Evolutionary conservation across 306 rosid species (phyloP), one percentile per base, ranked within the genome.

Genomic region (Hippophae rhamnoides): DNA sequence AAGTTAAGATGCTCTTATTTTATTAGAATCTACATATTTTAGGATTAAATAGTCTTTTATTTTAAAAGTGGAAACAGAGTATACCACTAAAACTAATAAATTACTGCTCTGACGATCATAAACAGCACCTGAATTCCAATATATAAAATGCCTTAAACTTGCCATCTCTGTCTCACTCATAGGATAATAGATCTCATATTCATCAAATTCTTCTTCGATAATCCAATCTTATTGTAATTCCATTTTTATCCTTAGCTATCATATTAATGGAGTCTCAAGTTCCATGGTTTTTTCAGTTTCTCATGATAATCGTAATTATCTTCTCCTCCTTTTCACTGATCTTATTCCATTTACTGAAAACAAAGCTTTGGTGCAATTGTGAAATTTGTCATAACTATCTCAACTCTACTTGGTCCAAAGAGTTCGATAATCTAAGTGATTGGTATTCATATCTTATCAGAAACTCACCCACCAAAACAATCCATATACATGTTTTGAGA

Each of bases 381-480:
- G 78, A 88, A 42, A 80, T 76, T 5, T 88, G 96, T 50, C 73
- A 64, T 6, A 43, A 78, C 43, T 88, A 82, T 61, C 66, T 88
- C 27, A 64, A 77, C 10, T 78, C 89, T 3, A 69, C 78, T 46
- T 88, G 96, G 96, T 68, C 86, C 8, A 64, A 70, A 14, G 47
- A 75, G 14, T 88, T 84, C 61, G 55, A 42, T 2, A 88, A 88
- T 10, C 89, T 84, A 8, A 84, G 94, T 31, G 96, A 88, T 56
- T 88, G 96, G 96, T 84, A 76, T 12, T 42, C 96, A 5, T 72
- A 84, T 56, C 89, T 84, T 18, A 79, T 88, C n/a, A 58, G 6
- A 56, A 69, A 50, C 5, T 88, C 96, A 1, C 87, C 87, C 0
- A 64, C 69, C 5, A 78, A 81, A 46, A 88, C 96, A 66, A 78